These are phyloP conservation scores for Yueomyces sp. DNA, from an alignment of 805 yeast species.

Conservation along the genomic window DNA sequence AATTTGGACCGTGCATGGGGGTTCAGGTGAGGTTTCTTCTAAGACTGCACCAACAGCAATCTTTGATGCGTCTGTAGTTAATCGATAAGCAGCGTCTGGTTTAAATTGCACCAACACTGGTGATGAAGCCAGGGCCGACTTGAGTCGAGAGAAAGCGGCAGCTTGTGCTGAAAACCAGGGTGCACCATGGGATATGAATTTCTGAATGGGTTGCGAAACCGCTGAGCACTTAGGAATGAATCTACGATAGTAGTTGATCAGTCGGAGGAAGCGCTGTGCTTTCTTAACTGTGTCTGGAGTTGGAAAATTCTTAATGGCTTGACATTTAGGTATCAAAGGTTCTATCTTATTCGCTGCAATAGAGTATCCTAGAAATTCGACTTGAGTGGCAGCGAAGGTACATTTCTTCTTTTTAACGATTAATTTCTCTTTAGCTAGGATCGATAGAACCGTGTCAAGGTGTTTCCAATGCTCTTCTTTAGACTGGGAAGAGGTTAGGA, in stretches of 20 bases:
- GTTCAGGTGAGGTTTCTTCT: slow-evolving; percentile 3
- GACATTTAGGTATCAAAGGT: slow-evolving; percentile 7
- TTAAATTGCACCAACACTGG: slow-evolving; percentile 3
- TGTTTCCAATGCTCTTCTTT: slow-evolving; percentile 7
- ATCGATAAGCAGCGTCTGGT: slow-evolving; percentile 1
- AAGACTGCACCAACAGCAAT: slow-evolving; percentile 8
- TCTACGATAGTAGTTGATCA: slow-evolving; percentile 7
- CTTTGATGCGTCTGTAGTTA: slow-evolving; percentile 8
- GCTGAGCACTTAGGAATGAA: slow-evolving; percentile 7
- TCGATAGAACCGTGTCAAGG: slow-evolving; percentile 4
- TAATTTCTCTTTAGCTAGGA: slow-evolving; percentile 1
- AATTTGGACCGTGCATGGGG: slow-evolving; percentile 1
- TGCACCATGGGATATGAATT: not conserved
- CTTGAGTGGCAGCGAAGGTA: slow-evolving; percentile 1
- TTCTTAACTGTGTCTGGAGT: slow-evolving; percentile 2
- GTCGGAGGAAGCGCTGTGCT: slow-evolving; percentile 9
- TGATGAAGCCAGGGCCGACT: not conserved
- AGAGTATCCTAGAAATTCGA: slow-evolving; percentile 7
- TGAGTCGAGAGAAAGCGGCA: slow-evolving; percentile 1
- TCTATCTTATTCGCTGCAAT: slow-evolving; percentile 2
- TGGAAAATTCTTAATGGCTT: slow-evolving; percentile 5
- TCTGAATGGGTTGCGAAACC: slow-evolving; percentile 3
- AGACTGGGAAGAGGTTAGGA: slow-evolving; percentile 3
- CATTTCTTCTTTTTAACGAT: slow-evolving; percentile 9
- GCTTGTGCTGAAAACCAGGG: slow-evolving; percentile 2